Conservation (phyloP, 345 rosid species). For the Kernera saxatilis region DNA sequence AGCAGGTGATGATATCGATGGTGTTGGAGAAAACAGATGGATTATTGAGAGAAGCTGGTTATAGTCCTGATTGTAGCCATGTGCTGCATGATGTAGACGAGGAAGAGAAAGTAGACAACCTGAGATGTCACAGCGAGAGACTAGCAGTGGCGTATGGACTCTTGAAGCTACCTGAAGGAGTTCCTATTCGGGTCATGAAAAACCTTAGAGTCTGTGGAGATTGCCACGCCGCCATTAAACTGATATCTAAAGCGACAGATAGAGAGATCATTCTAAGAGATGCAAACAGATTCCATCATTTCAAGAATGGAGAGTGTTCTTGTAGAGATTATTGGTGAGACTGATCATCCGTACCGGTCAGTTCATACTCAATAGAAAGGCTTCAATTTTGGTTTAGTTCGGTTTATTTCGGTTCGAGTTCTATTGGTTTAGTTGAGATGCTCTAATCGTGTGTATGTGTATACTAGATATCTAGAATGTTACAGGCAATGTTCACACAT, state of each 20-base stretch:
- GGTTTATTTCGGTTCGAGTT: background rate
- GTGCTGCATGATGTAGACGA: conserved; percentile 83
- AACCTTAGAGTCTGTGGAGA: conserved; percentile 85
- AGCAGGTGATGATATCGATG: conserved; percentile 41
- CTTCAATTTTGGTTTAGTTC: background rate
- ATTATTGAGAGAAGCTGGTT: conserved; percentile 62
- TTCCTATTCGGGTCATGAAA: conserved; percentile 69
- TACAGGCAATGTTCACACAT: conserved; percentile 9
- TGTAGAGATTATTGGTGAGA: conserved; percentile 76
- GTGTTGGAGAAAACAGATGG: conserved; percentile 51
- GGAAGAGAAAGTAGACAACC: conserved; percentile 62
- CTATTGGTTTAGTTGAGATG: background rate
- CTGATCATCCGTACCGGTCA: background rate
- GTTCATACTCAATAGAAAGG: background rate
- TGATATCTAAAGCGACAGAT: conserved; percentile 55
- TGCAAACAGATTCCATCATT: conserved; percentile 80
- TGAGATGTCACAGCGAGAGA: conserved; percentile 67
- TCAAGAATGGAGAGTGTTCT: conserved; percentile 66
- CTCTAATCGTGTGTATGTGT: background rate
- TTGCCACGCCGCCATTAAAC: conserved; percentile 67
- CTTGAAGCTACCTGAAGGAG: conserved; percentile 58
- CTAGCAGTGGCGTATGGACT: conserved; percentile 83
- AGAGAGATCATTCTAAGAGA: conserved; percentile 78
- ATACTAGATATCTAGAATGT: background rate
- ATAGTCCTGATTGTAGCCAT: conserved; percentile 66